Evolutionary conservation across 2,329 filamentous ascomycete genomes (phyloP).

Genomic region (Ascochyta koolunga): DNA sequence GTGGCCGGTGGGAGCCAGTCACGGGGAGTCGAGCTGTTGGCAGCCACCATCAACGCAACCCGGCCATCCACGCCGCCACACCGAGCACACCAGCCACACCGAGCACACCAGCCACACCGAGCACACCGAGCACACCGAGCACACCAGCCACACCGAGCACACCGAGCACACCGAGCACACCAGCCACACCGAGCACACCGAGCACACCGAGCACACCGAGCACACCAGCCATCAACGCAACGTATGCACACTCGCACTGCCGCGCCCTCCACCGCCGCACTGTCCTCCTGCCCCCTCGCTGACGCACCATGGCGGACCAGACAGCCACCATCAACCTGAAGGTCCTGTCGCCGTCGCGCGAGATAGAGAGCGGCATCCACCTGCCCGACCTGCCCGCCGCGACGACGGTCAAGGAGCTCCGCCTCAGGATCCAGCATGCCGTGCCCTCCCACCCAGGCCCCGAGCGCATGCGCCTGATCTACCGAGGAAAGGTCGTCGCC

Average conservation of each 20-base stretch:
- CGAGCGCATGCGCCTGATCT: slow-evolving; percentile 63
- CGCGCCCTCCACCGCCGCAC: not conserved
- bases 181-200: too few relatives aligned
- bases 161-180: too few relatives aligned
- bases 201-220: too few relatives aligned
- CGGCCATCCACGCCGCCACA: too few relatives aligned
- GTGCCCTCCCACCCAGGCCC: slow-evolving; percentile 50
- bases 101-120: too few relatives aligned
- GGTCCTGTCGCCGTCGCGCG: slow-evolving; percentile 48
- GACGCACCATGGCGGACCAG: slow-evolving; percentile 32
- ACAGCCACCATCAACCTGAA: slow-evolving; percentile 42
- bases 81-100: too few relatives aligned
- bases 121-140: too few relatives aligned
- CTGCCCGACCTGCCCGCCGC: slow-evolving; percentile 40
- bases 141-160: too few relatives aligned
- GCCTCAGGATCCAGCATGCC: slow-evolving; percentile 56
- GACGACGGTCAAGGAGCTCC: slow-evolving; percentile 60
- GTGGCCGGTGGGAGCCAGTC: too few relatives aligned
- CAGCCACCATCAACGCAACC: too few relatives aligned
- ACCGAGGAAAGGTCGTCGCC: slow-evolving; percentile 60
- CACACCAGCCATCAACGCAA: slow-evolving; percentile 35
- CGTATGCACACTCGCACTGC: slow-evolving; percentile 40
- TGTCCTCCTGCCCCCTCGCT: not conserved
- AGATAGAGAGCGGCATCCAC: slow-evolving; percentile 43
- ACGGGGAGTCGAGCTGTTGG: too few relatives aligned